These are phyloP conservation scores for Vanrija sp. DNA, from an alignment of 1,284 basidiomycete genomes.

Conservation along the genomic window DNA sequence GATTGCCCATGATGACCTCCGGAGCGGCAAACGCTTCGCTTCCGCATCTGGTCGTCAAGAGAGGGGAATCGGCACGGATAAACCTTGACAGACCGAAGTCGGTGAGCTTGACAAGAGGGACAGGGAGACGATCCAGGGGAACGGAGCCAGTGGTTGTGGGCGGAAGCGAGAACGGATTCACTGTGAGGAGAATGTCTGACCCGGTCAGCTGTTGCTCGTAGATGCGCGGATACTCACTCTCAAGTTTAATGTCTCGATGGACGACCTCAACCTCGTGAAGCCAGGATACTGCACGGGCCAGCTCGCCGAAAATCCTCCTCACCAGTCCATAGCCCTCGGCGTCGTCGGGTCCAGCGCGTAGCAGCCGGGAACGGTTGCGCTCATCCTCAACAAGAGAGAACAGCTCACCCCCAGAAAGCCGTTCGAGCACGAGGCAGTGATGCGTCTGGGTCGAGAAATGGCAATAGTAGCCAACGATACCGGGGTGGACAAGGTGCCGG, in stretches of 20 bases:
- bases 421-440: conserved; percentile 77
- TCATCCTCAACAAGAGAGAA: conserved; percentile 71
- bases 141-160: conserved; percentile 40
- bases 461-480: conserved; percentile 69
- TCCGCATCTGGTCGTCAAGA: conserved; percentile 81
- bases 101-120: conserved; percentile 75
- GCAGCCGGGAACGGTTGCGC: conserved; percentile 53
- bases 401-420: conserved; percentile 75
- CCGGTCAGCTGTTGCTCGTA: background rate
- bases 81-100: conserved; percentile 89
- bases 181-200: conserved; percentile 60
- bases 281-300: conserved; percentile 78
- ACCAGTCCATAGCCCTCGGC: conserved; percentile 53
- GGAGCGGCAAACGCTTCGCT: conserved; percentile 89
- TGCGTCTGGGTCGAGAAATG: conserved; percentile 70
- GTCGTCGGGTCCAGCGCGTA: conserved; percentile 19
- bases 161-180: conserved; percentile 49
- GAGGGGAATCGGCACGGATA: conserved; percentile 65
- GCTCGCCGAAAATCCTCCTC: conserved; percentile 71
- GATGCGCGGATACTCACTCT: conserved; percentile 61
- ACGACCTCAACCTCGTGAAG: conserved; percentile 83
- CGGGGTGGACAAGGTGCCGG: conserved; percentile 77
- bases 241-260: conserved; percentile 90
- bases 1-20: conserved; percentile 72
- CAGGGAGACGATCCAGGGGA: conserved; percentile 49